Conservation (phyloP, 331 rosid genomes). For the Quercus tomentella region DNA sequence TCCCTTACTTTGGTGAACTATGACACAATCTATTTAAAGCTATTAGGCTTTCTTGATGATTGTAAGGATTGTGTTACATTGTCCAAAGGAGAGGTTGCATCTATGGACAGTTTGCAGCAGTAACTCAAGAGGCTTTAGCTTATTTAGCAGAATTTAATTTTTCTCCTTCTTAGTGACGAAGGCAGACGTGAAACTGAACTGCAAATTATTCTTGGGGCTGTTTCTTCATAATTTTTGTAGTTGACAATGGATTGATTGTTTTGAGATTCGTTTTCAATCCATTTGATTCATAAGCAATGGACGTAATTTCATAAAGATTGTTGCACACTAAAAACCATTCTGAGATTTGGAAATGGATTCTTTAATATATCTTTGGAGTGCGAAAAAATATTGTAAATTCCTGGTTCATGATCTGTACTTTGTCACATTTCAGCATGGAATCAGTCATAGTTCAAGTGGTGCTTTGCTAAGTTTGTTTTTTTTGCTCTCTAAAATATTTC, state of each 20-base stretch:
- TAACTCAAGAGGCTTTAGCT: constrained; percentile 66
- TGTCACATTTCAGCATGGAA: not conserved
- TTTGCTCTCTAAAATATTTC: not conserved
- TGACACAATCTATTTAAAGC: constrained; percentile 68
- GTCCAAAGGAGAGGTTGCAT: constrained; percentile 67
- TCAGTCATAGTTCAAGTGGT: not conserved
- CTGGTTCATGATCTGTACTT: not conserved
- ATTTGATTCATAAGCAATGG: no score
- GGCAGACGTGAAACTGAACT: constrained; percentile 24
- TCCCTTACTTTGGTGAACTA: constrained; percentile 83
- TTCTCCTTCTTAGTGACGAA: constrained; percentile 22
- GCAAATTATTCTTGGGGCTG: constrained; percentile 10
- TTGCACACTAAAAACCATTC: not conserved
- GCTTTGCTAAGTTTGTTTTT: not conserved
- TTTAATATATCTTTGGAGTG: not conserved
- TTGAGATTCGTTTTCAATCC: not conserved
- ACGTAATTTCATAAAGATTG: not conserved
- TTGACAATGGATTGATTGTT: not conserved
- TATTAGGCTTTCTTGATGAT: constrained; percentile 57
- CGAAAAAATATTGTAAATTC: not conserved
- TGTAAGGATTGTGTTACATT: constrained; percentile 78
- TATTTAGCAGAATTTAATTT: constrained; percentile 64
- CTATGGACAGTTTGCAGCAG: constrained; percentile 74
- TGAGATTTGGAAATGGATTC: not conserved
- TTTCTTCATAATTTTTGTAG: constrained; percentile 1